Conservation (phyloP, 768 basidiomycete genomes). For the Tylopilus subfusipes region DNA sequence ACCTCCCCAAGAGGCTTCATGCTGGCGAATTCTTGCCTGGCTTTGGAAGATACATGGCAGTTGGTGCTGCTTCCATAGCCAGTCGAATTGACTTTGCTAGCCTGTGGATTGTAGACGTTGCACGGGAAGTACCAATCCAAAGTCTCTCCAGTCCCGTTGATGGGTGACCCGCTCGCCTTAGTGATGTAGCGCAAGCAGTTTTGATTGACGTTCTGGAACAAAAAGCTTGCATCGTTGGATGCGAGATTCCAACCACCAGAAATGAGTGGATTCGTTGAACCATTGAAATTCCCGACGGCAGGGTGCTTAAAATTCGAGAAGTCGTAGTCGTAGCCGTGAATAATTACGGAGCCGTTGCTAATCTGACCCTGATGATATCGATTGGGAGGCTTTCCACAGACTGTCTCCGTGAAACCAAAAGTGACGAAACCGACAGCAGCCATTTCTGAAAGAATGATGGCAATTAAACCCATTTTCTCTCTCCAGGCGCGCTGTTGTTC, state of each 20-base stretch:
- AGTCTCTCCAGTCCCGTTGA: slow-evolving; percentile 54
- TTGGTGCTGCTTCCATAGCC: slow-evolving; percentile 59
- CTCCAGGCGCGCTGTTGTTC: slow-evolving; percentile 97
- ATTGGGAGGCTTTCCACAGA: slow-evolving; percentile 85
- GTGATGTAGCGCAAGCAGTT: slow-evolving; percentile 78
- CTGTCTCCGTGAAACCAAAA: slow-evolving; percentile 93
- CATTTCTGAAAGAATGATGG: slow-evolving; percentile 81
- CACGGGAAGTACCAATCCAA: slow-evolving; percentile 98
- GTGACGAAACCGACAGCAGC: slow-evolving; percentile 95
- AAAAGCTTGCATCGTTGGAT: slow-evolving; percentile 87
- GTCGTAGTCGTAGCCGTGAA: slow-evolving; percentile 93
- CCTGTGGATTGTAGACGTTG: slow-evolving; percentile 79
- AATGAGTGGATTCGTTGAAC: slow-evolving; percentile 79
- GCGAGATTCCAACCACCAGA: slow-evolving; percentile 71
- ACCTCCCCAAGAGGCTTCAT: slow-evolving; percentile 73
- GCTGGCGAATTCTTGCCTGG: slow-evolving; percentile 49
- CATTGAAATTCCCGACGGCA: slow-evolving; percentile 64
- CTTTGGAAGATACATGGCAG: slow-evolving; percentile 65
- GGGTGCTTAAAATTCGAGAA: slow-evolving; percentile 87
- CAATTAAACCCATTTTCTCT: slow-evolving; percentile 93
- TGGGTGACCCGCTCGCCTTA: slow-evolving; percentile 64
- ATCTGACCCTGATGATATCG: slow-evolving; percentile 80
- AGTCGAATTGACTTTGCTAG: slow-evolving; percentile 62
- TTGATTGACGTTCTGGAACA: slow-evolving; percentile 91
- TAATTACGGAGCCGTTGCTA: slow-evolving; percentile 78